Percentiles rank a stretch among this genome's conserved stretches.
These are phyloP conservation scores for Pterocarpus santalinus DNA, from an alignment of 306 rosid species.

Conservation along the genomic window DNA sequence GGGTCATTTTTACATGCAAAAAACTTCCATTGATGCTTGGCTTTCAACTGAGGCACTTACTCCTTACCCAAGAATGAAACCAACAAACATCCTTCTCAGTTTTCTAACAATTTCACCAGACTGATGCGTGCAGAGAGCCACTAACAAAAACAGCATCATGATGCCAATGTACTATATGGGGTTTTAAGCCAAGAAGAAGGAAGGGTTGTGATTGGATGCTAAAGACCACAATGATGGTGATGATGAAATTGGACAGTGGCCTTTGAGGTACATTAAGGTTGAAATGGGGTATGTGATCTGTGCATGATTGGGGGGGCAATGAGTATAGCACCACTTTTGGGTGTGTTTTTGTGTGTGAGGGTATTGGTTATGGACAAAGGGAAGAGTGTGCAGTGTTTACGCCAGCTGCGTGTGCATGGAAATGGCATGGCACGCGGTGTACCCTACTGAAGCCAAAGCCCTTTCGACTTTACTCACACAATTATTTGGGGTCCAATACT, in stretches of 20 bases:
- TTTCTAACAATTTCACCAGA: conserved; percentile 43
- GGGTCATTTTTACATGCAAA: conserved; percentile 6
- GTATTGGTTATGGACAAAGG: conserved; percentile 32
- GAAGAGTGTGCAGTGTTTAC: conserved; percentile 6
- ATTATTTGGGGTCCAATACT: conserved; percentile 37
- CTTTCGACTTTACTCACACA: conserved; percentile 40
- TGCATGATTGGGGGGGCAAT: conserved; percentile 55
- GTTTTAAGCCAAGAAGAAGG: background rate
- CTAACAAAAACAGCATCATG: conserved; percentile 36
- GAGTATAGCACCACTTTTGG: conserved; percentile 47
- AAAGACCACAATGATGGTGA: conserved; percentile 44
- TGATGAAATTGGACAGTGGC: conserved; percentile 52
- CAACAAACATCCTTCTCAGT: conserved; percentile 31
- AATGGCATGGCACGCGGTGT: conserved; percentile 57
- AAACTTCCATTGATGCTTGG: conserved; percentile 26
- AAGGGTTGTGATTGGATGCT: conserved; percentile 45
- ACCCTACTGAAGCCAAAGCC: background rate
- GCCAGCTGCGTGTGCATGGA: conserved; percentile 48
- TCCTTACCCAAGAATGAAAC: conserved; percentile 44
- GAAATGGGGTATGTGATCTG: conserved; percentile 45
- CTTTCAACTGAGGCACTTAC: conserved; percentile 22
- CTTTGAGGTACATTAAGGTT: conserved; percentile 57
- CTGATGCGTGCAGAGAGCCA: conserved; percentile 41
- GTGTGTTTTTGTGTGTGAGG: background rate
- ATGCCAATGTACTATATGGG: conserved; percentile 33